Conservation (phyloP, 192 early-diverging fungal genomes). For the Podila epicladia region DNA sequence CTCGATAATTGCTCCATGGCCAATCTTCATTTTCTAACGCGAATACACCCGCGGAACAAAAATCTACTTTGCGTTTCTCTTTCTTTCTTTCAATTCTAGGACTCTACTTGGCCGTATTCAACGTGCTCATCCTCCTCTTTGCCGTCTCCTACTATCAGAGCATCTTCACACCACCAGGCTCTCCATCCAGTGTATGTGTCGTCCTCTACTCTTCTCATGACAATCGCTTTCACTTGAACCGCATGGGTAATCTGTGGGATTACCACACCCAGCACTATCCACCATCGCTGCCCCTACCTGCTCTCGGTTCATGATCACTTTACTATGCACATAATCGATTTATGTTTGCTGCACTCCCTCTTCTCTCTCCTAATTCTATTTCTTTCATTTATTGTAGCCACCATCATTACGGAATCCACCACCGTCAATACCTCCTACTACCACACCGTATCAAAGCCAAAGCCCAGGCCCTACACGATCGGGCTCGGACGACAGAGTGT, state of each 20-base stretch:
- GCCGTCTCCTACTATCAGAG: constrained; percentile 57
- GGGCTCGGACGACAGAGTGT: neutral
- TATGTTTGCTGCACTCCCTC: too few relatives aligned
- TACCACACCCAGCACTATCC: neutral
- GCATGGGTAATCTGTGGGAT: neutral
- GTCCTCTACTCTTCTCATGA: neutral
- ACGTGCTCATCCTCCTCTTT: constrained; percentile 48
- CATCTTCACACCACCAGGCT: constrained; percentile 52
- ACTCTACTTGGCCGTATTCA: constrained; percentile 47
- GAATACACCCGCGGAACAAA: too few relatives aligned
- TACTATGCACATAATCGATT: constrained; percentile 3
- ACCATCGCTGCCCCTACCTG: neutral
- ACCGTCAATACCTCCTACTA: constrained; percentile 19
- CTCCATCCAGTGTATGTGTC: constrained; percentile 47
- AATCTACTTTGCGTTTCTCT: too few relatives aligned
- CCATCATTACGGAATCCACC: constrained; percentile 6
- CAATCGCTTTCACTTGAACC: neutral
- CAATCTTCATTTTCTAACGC: too few relatives aligned
- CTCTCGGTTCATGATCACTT: constrained; percentile 3
- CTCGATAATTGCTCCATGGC: too few relatives aligned
- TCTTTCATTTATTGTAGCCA: constrained; percentile 8
- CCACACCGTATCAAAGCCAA: constrained; percentile 24
- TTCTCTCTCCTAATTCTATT: neutral
- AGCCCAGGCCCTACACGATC: neutral
- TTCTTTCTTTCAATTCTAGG: constrained; percentile 12